Evolutionary conservation across 2,329 filamentous ascomycete genomes (phyloP).

Genomic region (Ophiostoma montium): DNA sequence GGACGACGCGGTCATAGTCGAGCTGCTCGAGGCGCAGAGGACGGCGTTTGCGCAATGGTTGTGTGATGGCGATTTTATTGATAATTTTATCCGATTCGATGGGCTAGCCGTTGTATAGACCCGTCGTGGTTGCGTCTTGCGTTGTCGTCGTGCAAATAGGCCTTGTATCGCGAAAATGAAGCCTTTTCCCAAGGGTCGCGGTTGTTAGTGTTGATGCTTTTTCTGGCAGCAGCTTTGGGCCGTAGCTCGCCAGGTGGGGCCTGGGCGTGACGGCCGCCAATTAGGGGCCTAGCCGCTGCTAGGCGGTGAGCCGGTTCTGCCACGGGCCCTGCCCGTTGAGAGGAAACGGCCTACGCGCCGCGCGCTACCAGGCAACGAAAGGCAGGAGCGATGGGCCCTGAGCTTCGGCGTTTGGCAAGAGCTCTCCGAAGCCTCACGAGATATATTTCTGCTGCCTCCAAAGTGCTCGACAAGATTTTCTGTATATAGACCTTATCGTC

Average conservation of each 20-base stretch:
- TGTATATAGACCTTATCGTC: too few species aligned
- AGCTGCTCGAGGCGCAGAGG: not conserved
- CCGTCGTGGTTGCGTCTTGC: not conserved
- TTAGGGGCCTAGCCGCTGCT: not conserved
- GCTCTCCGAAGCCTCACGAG: not conserved
- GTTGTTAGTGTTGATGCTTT: slow-evolving; percentile 8
- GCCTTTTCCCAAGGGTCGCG: slow-evolving; percentile 8
- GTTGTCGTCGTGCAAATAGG: too few species aligned
- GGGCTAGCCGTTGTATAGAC: too few species aligned
- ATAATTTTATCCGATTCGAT: not conserved
- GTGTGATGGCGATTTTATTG: too few species aligned
- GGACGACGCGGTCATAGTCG: slow-evolving; percentile 11
- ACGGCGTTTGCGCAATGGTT: too few species aligned
- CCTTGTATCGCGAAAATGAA: slow-evolving; percentile 7
- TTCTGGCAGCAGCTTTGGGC: slow-evolving; percentile 8
- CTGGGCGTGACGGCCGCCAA: slow-evolving; percentile 4
- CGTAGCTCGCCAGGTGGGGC: slow-evolving; percentile 9
- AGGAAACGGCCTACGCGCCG: slow-evolving; percentile 1
- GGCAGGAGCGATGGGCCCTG: not conserved
- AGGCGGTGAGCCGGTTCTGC: slow-evolving; percentile 13
- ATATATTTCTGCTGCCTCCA: too few species aligned
- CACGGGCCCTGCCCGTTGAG: slow-evolving; percentile 1
- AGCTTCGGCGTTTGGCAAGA: not conserved
- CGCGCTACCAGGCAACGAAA: slow-evolving; percentile 6
- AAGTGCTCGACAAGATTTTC: too few species aligned